Percentiles rank a stretch among this genome's conserved stretches.
These are phyloP conservation scores for Gyrodon lividus DNA, from an alignment of 768 basidiomycete genomes.

Conservation along the genomic window DNA sequence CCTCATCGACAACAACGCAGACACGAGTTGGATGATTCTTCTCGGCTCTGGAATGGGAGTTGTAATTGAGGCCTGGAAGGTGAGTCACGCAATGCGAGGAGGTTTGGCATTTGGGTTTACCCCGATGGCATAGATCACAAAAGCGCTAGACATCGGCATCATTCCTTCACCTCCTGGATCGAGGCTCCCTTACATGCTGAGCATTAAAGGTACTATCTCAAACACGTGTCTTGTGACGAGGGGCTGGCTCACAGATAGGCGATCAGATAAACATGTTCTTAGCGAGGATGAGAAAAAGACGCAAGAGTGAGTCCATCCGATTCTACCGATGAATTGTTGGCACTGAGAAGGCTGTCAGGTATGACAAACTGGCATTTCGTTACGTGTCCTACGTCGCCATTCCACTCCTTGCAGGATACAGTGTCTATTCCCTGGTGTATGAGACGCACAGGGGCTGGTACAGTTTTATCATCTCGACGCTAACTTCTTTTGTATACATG, in stretches of 20 bases:
- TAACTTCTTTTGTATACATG: constrained; percentile 93
- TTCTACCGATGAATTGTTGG: constrained; percentile 21
- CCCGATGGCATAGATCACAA: constrained; percentile 58
- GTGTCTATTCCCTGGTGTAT: constrained; percentile 77
- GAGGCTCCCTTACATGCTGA: constrained; percentile 72
- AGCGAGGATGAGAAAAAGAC: constrained; percentile 97
- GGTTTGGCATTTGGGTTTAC: constrained; percentile 14
- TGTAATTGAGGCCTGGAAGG: constrained; percentile 94
- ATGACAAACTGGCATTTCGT: constrained; percentile 90
- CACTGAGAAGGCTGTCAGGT: constrained; percentile 43
- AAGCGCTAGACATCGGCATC: constrained; percentile 85
- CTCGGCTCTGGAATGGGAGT: constrained; percentile 82
- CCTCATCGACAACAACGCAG: constrained; percentile 91
- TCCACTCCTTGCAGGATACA: constrained; percentile 75
- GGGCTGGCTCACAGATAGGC: constrained; percentile 9
- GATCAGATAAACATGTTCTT: constrained; percentile 88
- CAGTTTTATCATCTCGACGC: constrained; percentile 89
- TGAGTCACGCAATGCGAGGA: constrained; percentile 27
- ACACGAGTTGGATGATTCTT: constrained; percentile 98
- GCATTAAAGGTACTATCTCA: constrained; percentile 66
- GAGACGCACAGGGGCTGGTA: constrained; percentile 94
- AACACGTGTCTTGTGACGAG: constrained; percentile 13
- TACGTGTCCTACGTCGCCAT: constrained; percentile 90
- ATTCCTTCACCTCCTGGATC: constrained; percentile 61
- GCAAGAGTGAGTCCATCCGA: constrained; percentile 69